Conservation (phyloP, 2,329 filamentous ascomycete genomes). For the Cladorrhinum sp. region DNA sequence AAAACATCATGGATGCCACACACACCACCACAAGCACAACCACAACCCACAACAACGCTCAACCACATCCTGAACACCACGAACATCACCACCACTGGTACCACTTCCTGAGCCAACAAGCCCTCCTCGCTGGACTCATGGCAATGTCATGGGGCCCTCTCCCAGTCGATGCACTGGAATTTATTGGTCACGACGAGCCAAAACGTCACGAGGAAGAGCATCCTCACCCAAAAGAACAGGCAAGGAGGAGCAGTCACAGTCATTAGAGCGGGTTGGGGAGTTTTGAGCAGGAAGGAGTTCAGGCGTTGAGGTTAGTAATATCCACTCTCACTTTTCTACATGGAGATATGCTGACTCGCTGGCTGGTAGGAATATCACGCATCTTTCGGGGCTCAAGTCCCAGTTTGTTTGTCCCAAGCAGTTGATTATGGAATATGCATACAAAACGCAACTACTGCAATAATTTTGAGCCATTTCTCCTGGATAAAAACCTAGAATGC, state of each 20-base stretch:
- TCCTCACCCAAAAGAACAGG: not conserved
- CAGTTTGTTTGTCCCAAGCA: too few species aligned
- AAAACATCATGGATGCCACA: not conserved
- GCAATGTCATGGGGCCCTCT: conserved; percentile 5
- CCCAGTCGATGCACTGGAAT: conserved; percentile 2
- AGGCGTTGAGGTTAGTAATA: not conserved
- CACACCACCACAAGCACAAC: not conserved
- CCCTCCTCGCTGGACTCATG: conserved; percentile 6
- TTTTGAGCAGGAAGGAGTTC: not conserved
- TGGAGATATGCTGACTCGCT: too few species aligned
- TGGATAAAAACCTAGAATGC: too few species aligned
- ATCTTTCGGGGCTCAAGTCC: too few species aligned
- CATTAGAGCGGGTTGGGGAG: not conserved
- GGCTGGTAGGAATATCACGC: too few species aligned
- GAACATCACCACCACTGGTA: conserved; percentile 1
- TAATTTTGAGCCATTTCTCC: too few species aligned
- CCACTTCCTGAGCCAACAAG: conserved; percentile 6
- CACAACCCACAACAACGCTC: not conserved
- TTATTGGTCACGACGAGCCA: not conserved
- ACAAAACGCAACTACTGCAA: too few species aligned
- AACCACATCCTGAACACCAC: not conserved
- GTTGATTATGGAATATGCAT: too few species aligned
- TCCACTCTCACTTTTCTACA: too few species aligned
- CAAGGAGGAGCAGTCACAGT: not conserved
- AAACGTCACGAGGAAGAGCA: not conserved